These are phyloP conservation scores for Curvularia sp. DNA, from an alignment of 2,329 filamentous ascomycete species.

Conservation along the genomic window DNA sequence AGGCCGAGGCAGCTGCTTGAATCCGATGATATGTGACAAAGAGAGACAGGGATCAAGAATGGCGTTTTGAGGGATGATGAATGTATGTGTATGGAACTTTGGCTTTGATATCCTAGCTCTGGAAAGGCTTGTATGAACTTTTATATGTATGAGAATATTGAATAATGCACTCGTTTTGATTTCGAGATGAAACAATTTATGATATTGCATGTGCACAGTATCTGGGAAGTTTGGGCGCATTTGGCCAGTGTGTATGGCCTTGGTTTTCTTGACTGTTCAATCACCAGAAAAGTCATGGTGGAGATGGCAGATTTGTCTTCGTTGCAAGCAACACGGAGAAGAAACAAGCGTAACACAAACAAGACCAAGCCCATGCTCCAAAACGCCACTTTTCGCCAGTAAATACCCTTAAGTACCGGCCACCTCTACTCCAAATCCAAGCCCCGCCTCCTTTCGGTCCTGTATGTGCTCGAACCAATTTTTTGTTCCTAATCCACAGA, in stretches of 20 bases:
- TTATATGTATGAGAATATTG: not conserved
- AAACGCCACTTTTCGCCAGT: not conserved
- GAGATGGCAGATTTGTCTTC: not conserved
- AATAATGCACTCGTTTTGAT: constrained; percentile 14
- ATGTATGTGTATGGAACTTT: constrained; percentile 1
- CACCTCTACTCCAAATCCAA: not conserved
- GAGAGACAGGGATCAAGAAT: not conserved
- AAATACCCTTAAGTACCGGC: not conserved
- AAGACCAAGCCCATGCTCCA: not conserved
- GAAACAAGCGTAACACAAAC: not conserved
- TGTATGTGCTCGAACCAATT: not conserved
- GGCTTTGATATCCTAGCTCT: constrained; percentile 15
- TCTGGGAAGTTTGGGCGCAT: not conserved
- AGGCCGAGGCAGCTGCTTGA: constrained; percentile 32
- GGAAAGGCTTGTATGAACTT: constrained; percentile 5
- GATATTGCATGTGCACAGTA: not conserved
- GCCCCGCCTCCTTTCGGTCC: not conserved
- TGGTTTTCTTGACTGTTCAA: not conserved
- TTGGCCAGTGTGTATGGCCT: too few species aligned
- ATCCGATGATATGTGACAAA: not conserved
- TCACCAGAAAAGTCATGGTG: not conserved
- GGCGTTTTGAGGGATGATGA: constrained; percentile 8
- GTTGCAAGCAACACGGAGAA: not conserved
- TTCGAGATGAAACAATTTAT: not conserved
- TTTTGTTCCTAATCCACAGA: not conserved